A percentile compares a stretch with the other conserved stretches of the same genome.
Conservation (phyloP, 371 early-diverging fungal genomes). For the Chytridium lagenaria region DNA sequence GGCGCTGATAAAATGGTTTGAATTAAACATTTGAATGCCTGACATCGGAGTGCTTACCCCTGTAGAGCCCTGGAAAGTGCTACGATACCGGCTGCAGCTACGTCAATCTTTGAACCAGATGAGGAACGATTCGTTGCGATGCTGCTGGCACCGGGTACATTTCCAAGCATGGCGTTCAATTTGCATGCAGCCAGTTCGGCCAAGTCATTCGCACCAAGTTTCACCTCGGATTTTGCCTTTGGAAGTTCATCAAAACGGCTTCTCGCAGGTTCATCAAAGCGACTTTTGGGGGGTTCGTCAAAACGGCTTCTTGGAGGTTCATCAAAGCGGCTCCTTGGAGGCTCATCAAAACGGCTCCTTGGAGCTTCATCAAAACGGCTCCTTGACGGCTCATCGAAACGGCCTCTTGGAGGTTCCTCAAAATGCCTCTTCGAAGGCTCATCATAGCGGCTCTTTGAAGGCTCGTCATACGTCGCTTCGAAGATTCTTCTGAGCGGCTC, state of each 20-base stretch:
- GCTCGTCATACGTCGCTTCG: no score
- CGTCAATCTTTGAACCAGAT: not conserved
- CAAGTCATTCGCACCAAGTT: slow-evolving; percentile 18
- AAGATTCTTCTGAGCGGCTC: no score
- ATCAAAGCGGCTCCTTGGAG: not conserved
- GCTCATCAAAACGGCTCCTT: not conserved
- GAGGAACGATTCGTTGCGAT: not conserved
- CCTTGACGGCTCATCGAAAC: not conserved
- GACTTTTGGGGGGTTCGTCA: not conserved
- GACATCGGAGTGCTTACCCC: slow-evolving; percentile 8
- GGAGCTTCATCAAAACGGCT: not conserved
- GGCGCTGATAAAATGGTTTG: not conserved
- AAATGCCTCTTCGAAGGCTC: no score
- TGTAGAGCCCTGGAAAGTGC: not conserved
- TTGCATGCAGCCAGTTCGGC: slow-evolving; percentile 24
- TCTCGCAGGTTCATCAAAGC: not conserved
- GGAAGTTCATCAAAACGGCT: slow-evolving; percentile 1
- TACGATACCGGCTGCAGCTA: not conserved
- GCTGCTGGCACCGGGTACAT: not conserved
- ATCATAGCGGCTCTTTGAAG: no score
- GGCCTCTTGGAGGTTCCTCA: not conserved
- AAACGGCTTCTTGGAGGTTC: not conserved
- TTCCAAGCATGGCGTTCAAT: slow-evolving; percentile 20
- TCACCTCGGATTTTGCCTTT: not conserved
- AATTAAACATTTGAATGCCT: not conserved